Conservation (phyloP, 768 basidiomycete genomes). For the Rhodosporidiobolus sp. region DNA sequence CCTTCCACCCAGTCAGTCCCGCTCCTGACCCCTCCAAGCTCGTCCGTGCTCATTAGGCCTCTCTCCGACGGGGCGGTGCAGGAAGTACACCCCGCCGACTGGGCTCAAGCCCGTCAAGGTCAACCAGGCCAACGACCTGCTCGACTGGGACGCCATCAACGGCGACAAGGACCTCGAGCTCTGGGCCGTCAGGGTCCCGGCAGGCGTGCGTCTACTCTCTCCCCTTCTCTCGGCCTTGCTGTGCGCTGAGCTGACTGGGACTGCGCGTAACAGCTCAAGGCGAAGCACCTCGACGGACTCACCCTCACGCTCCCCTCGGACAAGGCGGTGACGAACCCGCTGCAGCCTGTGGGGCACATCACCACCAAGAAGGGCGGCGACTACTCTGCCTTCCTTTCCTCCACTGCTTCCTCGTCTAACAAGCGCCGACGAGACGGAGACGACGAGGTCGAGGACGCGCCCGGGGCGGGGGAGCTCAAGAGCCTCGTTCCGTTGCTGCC, state of each 20-base stretch:
- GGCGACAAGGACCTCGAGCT: conserved; percentile 29
- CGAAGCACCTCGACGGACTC: conserved; percentile 32
- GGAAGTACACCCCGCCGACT: conserved; percentile 26
- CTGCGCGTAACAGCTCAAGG: conserved; percentile 25
- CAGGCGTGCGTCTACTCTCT: conserved; percentile 22
- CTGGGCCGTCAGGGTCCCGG: conserved; percentile 34
- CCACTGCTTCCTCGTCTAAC: background rate
- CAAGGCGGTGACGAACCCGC: background rate
- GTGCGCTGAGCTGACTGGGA: background rate
- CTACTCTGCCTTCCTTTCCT: conserved; percentile 24
- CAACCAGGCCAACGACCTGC: background rate
- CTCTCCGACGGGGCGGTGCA: background rate
- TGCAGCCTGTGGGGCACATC: conserved; percentile 23
- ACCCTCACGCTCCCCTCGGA: conserved; percentile 25
- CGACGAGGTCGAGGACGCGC: background rate
- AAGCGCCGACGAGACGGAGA: conserved; percentile 11
- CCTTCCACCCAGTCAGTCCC: conserved; percentile 6
- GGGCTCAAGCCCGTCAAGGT: conserved; percentile 20
- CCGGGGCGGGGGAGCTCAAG: conserved; percentile 19
- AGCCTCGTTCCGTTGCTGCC: conserved; percentile 29
- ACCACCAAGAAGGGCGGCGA: conserved; percentile 20
- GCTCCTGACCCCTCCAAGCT: background rate
- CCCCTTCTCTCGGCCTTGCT: background rate
- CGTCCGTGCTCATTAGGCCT: background rate
- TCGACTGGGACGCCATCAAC: conserved; percentile 34